phyloP scores from a whole-genome alignment of 163 green algal genomes.

The Trebouxiophyceae sp. region DNA sequence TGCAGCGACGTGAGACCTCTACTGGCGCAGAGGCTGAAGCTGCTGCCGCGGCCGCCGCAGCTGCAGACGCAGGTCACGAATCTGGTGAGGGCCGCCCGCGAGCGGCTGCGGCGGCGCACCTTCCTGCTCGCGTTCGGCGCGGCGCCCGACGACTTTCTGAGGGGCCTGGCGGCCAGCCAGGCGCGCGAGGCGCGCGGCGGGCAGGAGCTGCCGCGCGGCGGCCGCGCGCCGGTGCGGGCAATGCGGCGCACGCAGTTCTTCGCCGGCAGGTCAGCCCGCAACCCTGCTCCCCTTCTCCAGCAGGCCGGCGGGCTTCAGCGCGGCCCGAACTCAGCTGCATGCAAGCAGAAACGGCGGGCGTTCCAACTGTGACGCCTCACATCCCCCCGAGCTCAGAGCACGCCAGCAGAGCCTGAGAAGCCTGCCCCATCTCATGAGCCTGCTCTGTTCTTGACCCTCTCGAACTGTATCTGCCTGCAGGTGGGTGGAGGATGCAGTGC shows the following conservation, averaged over 20 bases:
- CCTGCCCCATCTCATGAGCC: background rate
- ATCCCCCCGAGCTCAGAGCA: background rate
- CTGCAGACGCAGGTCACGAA: slow-evolving; percentile 5
- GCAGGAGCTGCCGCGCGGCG: too few relatives aligned
- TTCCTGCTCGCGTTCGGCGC: slow-evolving; percentile 56
- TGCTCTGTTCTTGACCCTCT: slow-evolving; percentile 6
- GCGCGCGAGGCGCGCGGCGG: background rate
- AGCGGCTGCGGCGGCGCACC: slow-evolving; percentile 33
- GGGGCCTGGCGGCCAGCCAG: slow-evolving; percentile 14
- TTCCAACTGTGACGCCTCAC: background rate
- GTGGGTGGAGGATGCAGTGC: slow-evolving; percentile 50
- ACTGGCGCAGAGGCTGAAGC: background rate
- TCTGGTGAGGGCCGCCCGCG: slow-evolving; percentile 27
- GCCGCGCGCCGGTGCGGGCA: background rate
- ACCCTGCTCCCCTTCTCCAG: background rate
- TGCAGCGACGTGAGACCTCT: background rate
- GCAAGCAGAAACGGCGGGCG: background rate
- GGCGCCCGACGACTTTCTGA: slow-evolving; percentile 57
- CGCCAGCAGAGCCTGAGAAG: background rate
- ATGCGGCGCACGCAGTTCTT: background rate
- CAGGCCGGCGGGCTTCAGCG: too few relatives aligned
- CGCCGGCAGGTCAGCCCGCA: background rate
- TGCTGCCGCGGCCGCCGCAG: background rate
- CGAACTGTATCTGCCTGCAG: slow-evolving; percentile 34
- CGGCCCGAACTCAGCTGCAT: too few relatives aligned